Conservation (phyloP, 257 asterid species). For the Solanum lignicaule region DNA sequence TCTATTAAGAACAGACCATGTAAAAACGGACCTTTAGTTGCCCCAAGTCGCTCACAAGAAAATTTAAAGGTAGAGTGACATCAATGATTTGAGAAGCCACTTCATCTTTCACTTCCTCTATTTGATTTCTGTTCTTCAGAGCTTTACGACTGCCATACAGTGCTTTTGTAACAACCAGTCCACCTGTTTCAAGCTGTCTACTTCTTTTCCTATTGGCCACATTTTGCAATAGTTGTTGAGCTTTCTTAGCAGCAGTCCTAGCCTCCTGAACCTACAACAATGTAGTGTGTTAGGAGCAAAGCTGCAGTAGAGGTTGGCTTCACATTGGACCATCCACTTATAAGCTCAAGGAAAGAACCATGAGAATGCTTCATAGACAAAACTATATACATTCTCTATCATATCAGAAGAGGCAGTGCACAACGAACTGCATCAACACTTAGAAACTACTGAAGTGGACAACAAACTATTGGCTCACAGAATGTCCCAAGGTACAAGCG, state of each 20-base stretch:
- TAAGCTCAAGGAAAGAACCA: neutral
- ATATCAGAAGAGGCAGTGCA: neutral
- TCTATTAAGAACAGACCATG: neutral
- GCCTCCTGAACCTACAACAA: slow-evolving; percentile 64
- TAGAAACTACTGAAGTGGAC: neutral
- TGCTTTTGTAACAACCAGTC: slow-evolving; percentile 62
- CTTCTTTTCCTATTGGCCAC: slow-evolving; percentile 76
- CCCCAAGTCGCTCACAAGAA: slow-evolving; percentile 74
- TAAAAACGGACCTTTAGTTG: slow-evolving; percentile 58
- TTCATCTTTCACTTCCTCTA: slow-evolving; percentile 46
- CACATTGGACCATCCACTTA: neutral
- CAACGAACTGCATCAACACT: neutral
- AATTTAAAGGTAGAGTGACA: slow-evolving; percentile 79
- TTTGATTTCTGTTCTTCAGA: slow-evolving; percentile 22
- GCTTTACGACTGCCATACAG: slow-evolving; percentile 60
- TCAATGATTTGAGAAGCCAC: slow-evolving; percentile 55
- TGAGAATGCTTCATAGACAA: neutral
- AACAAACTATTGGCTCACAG: neutral
- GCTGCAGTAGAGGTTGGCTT: neutral
- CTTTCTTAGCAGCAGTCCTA: slow-evolving; percentile 76
- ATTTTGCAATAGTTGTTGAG: slow-evolving; percentile 75
- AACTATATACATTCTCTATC: neutral
- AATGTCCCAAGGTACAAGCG: neutral
- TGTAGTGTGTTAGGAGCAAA: neutral
- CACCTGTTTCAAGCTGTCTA: slow-evolving; percentile 58